phyloP scores from a whole-genome alignment of 2,329 filamentous ascomycete species.

The Exophiala spinifera region DNA sequence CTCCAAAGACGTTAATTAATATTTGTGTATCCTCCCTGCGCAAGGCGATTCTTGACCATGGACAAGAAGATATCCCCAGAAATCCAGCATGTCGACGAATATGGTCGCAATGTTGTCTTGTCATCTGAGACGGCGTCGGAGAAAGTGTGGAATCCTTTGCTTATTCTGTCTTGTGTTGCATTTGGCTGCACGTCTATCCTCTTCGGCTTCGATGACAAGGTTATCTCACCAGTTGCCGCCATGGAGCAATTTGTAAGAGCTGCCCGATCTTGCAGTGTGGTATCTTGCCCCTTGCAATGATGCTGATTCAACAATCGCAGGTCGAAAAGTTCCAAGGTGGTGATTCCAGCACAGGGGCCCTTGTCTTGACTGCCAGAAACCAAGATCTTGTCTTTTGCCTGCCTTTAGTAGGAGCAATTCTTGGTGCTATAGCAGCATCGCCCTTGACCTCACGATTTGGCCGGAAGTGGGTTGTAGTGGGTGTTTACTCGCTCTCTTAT shows the following conservation, averaged over 20 bases:
- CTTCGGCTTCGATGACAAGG: conserved; percentile 13
- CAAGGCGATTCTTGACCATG: no score
- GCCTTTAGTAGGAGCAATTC: conserved; percentile 33
- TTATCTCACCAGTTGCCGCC: conserved; percentile 3
- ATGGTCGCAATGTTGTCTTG: no score
- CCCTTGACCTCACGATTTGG: conserved; percentile 35
- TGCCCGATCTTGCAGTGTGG: background rate
- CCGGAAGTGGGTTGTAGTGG: conserved; percentile 36
- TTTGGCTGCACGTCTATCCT: background rate
- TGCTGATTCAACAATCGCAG: background rate
- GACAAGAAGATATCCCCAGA: no score
- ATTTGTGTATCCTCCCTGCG: no score
- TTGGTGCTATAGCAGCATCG: conserved; percentile 35
- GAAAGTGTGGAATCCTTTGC: background rate
- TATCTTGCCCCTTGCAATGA: background rate
- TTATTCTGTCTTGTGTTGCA: background rate
- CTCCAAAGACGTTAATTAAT: no score
- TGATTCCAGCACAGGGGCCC: background rate
- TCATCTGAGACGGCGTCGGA: background rate
- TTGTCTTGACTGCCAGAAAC: conserved; percentile 31
- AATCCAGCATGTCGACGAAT: no score
- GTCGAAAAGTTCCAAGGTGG: conserved; percentile 2
- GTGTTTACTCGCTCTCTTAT: conserved; percentile 34
- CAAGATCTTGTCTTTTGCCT: no score
- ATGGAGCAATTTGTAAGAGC: conserved; percentile 5